Evolutionary conservation across 257 asterid species (phyloP).

Genomic region (Solanum virginianum): DNA sequence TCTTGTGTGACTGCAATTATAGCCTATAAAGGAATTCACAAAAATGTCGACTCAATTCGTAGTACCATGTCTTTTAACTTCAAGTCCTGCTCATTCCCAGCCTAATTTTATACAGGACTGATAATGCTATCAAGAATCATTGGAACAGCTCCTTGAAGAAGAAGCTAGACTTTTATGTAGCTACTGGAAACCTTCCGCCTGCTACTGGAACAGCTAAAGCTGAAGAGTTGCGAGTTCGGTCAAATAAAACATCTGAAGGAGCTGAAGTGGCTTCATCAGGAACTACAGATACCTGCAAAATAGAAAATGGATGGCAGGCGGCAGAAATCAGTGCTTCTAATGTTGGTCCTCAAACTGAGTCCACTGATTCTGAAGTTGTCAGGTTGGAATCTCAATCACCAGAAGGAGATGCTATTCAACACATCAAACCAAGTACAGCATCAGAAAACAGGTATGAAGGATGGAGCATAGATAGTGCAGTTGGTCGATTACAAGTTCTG

Average conservation of each 20-base stretch:
- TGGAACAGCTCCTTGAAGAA: slow-evolving; percentile 98
- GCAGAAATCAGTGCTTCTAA: slow-evolving; percentile 16
- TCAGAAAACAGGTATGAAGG: slow-evolving; percentile 13
- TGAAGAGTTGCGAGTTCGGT: slow-evolving; percentile 14
- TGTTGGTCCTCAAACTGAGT: slow-evolving; percentile 16
- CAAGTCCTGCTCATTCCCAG: not conserved
- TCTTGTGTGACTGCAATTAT: not conserved
- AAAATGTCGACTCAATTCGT: not conserved
- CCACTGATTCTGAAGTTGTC: slow-evolving; percentile 21
- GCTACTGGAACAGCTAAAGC: slow-evolving; percentile 24
- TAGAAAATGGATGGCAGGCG: slow-evolving; percentile 17
- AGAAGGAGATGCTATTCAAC: slow-evolving; percentile 17
- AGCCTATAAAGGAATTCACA: not conserved
- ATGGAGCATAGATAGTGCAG: not conserved
- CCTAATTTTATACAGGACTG: slow-evolving; percentile 57
- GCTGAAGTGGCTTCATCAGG: slow-evolving; percentile 28
- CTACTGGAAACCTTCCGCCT: slow-evolving; percentile 84
- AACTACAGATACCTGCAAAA: slow-evolving; percentile 21
- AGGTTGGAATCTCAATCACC: slow-evolving; percentile 21
- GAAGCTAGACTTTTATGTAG: slow-evolving; percentile 77
- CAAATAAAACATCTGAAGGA: slow-evolving; percentile 26
- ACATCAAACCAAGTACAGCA: slow-evolving; percentile 11
- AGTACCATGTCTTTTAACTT: not conserved
- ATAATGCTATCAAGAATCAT: slow-evolving; percentile 95
- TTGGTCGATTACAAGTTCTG: not conserved